phyloP scores from a whole-genome alignment of 202 grass and related monocot genomes.

The Elaeis oleifera region DNA sequence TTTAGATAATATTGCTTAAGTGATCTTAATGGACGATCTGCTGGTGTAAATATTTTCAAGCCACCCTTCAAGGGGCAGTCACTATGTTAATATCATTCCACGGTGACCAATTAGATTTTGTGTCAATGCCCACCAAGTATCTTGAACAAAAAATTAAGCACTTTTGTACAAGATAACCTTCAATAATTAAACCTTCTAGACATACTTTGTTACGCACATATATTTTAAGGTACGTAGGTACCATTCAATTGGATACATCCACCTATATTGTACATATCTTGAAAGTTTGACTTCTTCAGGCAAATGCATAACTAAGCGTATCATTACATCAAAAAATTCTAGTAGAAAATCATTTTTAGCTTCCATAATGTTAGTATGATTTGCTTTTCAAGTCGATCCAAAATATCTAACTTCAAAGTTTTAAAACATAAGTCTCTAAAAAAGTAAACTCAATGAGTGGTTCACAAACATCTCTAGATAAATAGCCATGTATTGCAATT shows the following conservation, averaged over 20 bases:
- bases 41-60: too few relatives aligned
- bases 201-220: conserved; percentile 8
- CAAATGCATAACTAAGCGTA: conserved; percentile 9
- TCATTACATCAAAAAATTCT: not conserved
- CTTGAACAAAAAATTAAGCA: conserved; percentile 10
- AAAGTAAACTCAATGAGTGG: not conserved
- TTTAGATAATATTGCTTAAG: too few relatives aligned
- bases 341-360: not conserved
- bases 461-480: not conserved
- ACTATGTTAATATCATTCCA: too few relatives aligned
- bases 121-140: not conserved
- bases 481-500: too few relatives aligned
- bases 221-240: not conserved
- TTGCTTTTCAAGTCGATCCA: not conserved
- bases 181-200: conserved; percentile 10
- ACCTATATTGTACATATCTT: not conserved
- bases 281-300: conserved; percentile 1
- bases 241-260: conserved; percentile 20
- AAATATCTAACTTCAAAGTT: not conserved
- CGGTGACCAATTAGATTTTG: conserved; percentile 9
- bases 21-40: too few relatives aligned
- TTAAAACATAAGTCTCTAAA: conserved; percentile 2
- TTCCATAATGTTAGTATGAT: conserved; percentile 8
- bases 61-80: too few relatives aligned
- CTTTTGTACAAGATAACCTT: conserved; percentile 5